These are phyloP conservation scores for Magnolia changhungtana DNA, from an alignment of 164 flowering plant species.

Conservation along the genomic window DNA sequence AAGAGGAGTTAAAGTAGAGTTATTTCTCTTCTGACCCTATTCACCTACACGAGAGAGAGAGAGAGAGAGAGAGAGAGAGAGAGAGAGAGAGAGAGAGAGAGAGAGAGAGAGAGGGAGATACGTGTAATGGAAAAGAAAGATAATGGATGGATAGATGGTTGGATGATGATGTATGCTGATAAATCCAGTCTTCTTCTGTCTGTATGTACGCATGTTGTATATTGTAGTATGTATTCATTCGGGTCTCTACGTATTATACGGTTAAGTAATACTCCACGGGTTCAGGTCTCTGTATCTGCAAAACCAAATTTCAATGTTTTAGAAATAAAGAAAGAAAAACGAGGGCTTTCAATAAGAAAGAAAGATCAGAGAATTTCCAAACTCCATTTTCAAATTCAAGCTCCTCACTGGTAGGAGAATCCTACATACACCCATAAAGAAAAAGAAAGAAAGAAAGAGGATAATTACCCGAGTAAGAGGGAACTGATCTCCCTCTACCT, in stretches of 20 bases:
- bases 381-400: no score
- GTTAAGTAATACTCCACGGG: neutral
- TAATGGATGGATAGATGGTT: conserved; percentile 2
- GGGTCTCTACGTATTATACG: conserved; percentile 11
- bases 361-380: no score
- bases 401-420: neutral
- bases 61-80: neutral
- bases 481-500: neutral
- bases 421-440: neutral
- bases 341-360: no score
- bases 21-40: neutral
- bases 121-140: neutral
- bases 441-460: neutral
- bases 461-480: neutral
- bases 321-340: neutral
- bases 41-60: neutral
- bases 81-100: neutral
- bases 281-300: neutral
- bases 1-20: neutral
- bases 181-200: conserved; percentile 11
- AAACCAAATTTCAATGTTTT: neutral
- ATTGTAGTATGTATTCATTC: conserved; percentile 8
- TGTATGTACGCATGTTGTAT: conserved; percentile 13
- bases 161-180: neutral
- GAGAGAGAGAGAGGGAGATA: neutral